Conservation (phyloP, 2,329 filamentous ascomycete genomes). For the Monosporascus sp. region DNA sequence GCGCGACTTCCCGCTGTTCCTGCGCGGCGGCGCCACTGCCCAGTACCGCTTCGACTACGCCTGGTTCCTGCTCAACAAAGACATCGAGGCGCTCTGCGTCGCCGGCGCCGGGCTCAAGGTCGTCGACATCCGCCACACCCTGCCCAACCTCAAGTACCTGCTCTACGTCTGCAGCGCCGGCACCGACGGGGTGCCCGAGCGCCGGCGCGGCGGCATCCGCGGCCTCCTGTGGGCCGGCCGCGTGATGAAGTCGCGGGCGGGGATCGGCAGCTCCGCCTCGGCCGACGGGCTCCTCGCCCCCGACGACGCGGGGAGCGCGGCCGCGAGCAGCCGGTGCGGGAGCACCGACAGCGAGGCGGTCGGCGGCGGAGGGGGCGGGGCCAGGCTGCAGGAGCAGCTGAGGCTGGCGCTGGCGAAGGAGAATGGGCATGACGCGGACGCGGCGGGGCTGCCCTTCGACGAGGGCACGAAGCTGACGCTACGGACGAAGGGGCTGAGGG, state of each 20-base stretch:
- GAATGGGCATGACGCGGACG: not conserved
- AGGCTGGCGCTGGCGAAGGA: slow-evolving; percentile 19
- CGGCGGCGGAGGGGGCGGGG: slow-evolving; percentile 9
- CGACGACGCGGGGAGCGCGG: slow-evolving; percentile 36
- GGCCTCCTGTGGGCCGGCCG: slow-evolving; percentile 52
- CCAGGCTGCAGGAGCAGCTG: slow-evolving; percentile 38
- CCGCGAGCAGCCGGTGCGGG: slow-evolving; percentile 28
- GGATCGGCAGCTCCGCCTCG: slow-evolving; percentile 19
- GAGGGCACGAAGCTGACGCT: slow-evolving; percentile 46
- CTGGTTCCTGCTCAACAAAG: slow-evolving; percentile 94
- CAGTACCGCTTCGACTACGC: slow-evolving; percentile 93
- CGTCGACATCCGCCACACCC: slow-evolving; percentile 83
- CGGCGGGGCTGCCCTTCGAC: slow-evolving; percentile 38
- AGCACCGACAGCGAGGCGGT: slow-evolving; percentile 27
- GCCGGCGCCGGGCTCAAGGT: slow-evolving; percentile 66
- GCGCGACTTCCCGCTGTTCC: slow-evolving; percentile 75
- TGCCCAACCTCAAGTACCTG: slow-evolving; percentile 91
- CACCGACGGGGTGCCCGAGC: slow-evolving; percentile 55
- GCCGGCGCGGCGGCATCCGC: slow-evolving; percentile 57
- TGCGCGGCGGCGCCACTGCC: slow-evolving; percentile 57
- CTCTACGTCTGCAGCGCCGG: slow-evolving; percentile 86
- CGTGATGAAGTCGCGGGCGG: slow-evolving; percentile 22
- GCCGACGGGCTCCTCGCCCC: slow-evolving; percentile 8
- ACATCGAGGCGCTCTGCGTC: slow-evolving; percentile 69
- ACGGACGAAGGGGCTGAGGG: slow-evolving; percentile 52